Evolutionary conservation across 495 filamentous ascomycete species (phyloP).

Genomic region (Letharia columbiana): DNA sequence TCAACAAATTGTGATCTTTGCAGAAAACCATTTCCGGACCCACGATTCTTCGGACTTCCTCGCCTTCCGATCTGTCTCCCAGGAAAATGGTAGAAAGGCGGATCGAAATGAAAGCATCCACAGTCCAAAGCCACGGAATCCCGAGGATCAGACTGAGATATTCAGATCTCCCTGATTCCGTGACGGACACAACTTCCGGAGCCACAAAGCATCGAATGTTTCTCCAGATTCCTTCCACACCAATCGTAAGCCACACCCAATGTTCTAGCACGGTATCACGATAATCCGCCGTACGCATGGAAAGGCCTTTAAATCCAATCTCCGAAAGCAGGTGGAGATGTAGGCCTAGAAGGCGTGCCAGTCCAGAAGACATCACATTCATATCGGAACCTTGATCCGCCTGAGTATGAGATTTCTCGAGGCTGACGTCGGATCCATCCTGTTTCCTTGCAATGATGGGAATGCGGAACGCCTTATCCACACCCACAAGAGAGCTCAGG

Average conservation of each 20-base stretch:
- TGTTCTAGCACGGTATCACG: background rate
- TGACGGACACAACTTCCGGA: too few relatives aligned
- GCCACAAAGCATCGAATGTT: background rate
- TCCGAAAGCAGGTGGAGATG: background rate
- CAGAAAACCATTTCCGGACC: too few relatives aligned
- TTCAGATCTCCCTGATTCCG: background rate
- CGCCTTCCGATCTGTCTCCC: too few relatives aligned
- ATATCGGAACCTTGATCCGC: background rate
- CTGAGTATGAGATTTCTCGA: background rate
- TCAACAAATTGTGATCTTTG: too few relatives aligned
- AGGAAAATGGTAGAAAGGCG: too few relatives aligned
- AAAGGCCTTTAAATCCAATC: background rate
- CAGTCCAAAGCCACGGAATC: too few relatives aligned
- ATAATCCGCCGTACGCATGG: background rate
- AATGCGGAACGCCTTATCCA: background rate
- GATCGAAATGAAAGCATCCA: too few relatives aligned
- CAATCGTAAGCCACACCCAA: background rate
- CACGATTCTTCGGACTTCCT: too few relatives aligned
- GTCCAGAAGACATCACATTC: background rate
- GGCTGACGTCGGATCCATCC: background rate
- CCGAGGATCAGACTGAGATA: constrained; percentile 5
- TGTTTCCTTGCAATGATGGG: background rate
- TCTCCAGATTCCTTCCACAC: background rate
- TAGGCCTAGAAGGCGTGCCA: background rate
- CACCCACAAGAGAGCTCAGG: background rate